Evolutionary conservation across 2,329 filamentous ascomycete species (phyloP).

Genomic region (Orbilia oligospora): DNA sequence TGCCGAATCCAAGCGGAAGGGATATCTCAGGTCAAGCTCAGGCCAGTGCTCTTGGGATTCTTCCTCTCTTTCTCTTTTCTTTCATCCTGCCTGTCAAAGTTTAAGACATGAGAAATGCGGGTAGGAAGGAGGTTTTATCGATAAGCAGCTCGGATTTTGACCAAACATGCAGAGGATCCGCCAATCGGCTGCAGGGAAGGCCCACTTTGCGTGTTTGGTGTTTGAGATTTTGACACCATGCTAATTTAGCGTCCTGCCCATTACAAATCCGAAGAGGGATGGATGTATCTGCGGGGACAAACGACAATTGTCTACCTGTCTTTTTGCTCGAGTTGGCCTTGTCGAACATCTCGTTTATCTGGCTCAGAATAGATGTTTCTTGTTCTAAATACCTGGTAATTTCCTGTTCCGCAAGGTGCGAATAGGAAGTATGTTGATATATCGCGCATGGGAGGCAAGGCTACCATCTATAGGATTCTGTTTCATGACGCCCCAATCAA

Average conservation of each 20-base stretch:
- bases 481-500: neutral
- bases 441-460: conserved; percentile 12
- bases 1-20: conserved; percentile 59
- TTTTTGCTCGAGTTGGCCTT: neutral
- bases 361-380: neutral
- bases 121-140: conserved; percentile 46
- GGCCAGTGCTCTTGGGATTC: conserved; percentile 16
- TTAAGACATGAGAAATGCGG: conserved; percentile 15
- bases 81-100: conserved; percentile 4
- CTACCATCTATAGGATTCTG: conserved; percentile 5
- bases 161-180: conserved; percentile 27
- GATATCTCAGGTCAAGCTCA: conserved; percentile 27
- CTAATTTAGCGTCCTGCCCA: conserved; percentile 26
- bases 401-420: conserved; percentile 41
- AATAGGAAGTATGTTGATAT: conserved; percentile 2
- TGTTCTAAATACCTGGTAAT: neutral
- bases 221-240: conserved; percentile 35
- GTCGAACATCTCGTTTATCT: conserved; percentile 40
- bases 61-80: conserved; percentile 26
- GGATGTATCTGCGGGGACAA: conserved; percentile 19
- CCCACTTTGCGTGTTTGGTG: conserved; percentile 26
- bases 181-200: conserved; percentile 51
- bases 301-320: conserved; percentile 14
- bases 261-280: conserved; percentile 36
- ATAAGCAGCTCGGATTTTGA: conserved; percentile 44